Evolutionary conservation across 345 rosid genomes (phyloP), one percentile per base, ranked within the genome.

Genomic region (Camelina hispida): DNA sequence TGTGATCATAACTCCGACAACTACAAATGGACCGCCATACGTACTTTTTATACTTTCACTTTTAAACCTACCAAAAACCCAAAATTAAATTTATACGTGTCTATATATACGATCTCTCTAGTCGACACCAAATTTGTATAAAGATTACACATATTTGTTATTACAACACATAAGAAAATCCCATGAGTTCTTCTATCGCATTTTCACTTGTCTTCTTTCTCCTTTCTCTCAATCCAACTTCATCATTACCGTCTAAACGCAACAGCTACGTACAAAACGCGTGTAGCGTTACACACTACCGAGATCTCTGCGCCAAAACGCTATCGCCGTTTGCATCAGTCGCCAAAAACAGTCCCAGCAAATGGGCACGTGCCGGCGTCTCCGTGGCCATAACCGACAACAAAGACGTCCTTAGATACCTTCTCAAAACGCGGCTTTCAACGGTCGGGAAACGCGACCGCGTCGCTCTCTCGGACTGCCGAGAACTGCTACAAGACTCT

Each of bases 341-440:
- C 0, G 97, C 97, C 12, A 83, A 77, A 76, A 83, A 60, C 40
- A 91, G 88, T 72, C 91, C 92, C 0, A 84, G 85, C 83, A 84
- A 14, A 75, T 95, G 97, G 97, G 92, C 99, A 1, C 81, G 97
- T 25, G 97, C 89, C 0, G 96, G 92, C 18, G 96, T 92, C 14
- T 87, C 97, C 2, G 97, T 95, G 11, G 83, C 93, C 0, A 62
- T 90, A 38, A 54, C 79, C 0, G 91, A 90, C 80, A 86, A 80
- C 71, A 87, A 87, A 80, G 71, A 56, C 10, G 74, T 84, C n/a
- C 55, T 88, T 80, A 76, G 86, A 72, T 78, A 68, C 16, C 74
- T 79, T 7, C 64, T 72, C 35, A 72, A 60, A 72, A 78, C 73
- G 42, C 47, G 74, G 22, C 61, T 23, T 56, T 68, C 75, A 4